Conservation (phyloP, 306 rosid species). For the Cicer bijugum region DNA sequence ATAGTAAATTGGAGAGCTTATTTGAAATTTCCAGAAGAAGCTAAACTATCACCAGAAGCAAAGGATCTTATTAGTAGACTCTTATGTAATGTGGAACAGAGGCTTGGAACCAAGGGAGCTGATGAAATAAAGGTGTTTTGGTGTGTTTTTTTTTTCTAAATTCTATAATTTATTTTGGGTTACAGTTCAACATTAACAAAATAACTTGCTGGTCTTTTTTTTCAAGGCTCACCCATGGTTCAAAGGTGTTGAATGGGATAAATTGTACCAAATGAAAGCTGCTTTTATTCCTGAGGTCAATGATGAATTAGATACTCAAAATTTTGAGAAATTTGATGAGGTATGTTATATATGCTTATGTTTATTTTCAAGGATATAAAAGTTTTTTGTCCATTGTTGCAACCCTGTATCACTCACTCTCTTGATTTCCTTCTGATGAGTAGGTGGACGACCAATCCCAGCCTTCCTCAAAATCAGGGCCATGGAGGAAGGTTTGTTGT, state of each 20-base stretch:
- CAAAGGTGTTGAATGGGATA: constrained; percentile 91
- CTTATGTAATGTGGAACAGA: constrained; percentile 89
- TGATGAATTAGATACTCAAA: constrained; percentile 96
- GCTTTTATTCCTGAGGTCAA: constrained; percentile 99
- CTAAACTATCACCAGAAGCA: constrained; percentile 85
- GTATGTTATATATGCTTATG: constrained; percentile 47
- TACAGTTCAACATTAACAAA: constrained; percentile 44
- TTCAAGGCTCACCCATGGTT: constrained; percentile 95
- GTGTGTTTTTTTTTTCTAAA: constrained; percentile 62
- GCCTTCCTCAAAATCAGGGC: constrained; percentile 84
- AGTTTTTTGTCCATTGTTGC: constrained; percentile 40
- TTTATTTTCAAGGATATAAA: constrained; percentile 28
- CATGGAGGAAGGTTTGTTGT: constrained; percentile 96
- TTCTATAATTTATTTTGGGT: constrained; percentile 41
- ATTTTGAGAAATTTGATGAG: constrained; percentile 99
- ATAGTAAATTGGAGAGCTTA: constrained; percentile 97
- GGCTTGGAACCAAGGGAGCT: constrained; percentile 97
- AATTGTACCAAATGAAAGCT: constrained; percentile 87
- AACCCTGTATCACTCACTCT: constrained; percentile 36
- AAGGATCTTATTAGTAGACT: constrained; percentile 89
- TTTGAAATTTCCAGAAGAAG: constrained; percentile 98
- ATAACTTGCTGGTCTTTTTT: constrained; percentile 47
- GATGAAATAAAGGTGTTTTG: constrained; percentile 98
- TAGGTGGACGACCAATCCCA: constrained; percentile 79
- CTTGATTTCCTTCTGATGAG: constrained; percentile 41